Evolutionary conservation across 2,329 filamentous ascomycete genomes (phyloP).

Genomic region (Penicillium sp.): DNA sequence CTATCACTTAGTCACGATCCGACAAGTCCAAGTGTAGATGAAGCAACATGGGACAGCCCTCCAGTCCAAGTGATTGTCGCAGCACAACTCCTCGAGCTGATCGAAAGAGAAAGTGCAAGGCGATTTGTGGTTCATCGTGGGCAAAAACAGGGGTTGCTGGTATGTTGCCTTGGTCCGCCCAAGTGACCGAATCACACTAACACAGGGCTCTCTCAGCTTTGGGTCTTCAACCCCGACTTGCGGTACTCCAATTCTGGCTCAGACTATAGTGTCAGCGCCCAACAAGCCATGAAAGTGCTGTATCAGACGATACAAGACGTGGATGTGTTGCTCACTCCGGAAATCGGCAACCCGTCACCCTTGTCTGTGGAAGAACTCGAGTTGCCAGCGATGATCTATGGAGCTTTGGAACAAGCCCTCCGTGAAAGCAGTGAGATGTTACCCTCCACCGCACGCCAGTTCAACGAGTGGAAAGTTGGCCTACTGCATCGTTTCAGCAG

Average conservation of each 20-base stretch:
- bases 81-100: conserved; percentile 51
- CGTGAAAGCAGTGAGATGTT: conserved; percentile 40
- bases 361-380: conserved; percentile 47
- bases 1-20: conserved; percentile 24
- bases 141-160: conserved; percentile 31
- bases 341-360: conserved; percentile 33
- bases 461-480: conserved; percentile 52
- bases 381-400: conserved; percentile 34
- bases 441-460: conserved; percentile 45
- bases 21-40: conserved; percentile 28
- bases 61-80: conserved; percentile 41
- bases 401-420: conserved; percentile 34
- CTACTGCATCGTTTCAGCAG: conserved; percentile 44
- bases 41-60: conserved; percentile 25
- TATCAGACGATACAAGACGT: conserved; percentile 39
- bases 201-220: conserved; percentile 36
- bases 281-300: conserved; percentile 54
- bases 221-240: conserved; percentile 57
- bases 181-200: not conserved
- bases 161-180: conserved; percentile 18
- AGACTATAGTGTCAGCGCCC: conserved; percentile 27
- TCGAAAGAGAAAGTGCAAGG: conserved; percentile 51
- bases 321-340: conserved; percentile 31
- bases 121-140: conserved; percentile 48
- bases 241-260: conserved; percentile 47